Evolutionary conservation across 768 basidiomycete species (phyloP), one percentile per base, ranked within the genome.

Genomic region (Hygrophorus pudorinus): DNA sequence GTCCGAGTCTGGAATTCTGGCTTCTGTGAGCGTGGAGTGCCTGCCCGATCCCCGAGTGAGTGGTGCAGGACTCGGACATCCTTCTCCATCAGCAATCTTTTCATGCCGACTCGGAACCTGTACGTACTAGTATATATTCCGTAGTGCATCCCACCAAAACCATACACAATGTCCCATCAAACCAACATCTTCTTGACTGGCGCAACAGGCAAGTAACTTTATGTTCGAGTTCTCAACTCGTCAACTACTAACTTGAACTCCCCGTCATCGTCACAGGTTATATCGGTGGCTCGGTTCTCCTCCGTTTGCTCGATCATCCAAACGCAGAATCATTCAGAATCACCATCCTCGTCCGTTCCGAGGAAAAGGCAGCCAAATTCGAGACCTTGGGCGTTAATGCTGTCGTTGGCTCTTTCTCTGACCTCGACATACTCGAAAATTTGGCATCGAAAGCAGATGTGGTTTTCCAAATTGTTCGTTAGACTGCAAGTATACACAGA

Each of bases 231-330:
- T 11, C 20, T 20, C 40, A 10, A 2, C 3, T 14, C 28, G 38
- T 49, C 27, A n/a, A n/a, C n/a, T n/a, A n/a, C n/a, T n/a, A n/a
- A n/a, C n/a, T n/a, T n/a, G n/a, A n/a, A n/a, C n/a, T n/a, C n/a
- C n/a, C n/a, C n/a, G n/a, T n/a, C n/a, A n/a, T 41, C 29, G 14
- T 10, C 35, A 37, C 27, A 73, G 76, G 76, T 6, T 79, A 78
- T 54, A 72, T 78, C 33, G 75, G 76, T 1, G 78, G 75, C 17
- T 65, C 71, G 1, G 73, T 76, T 18, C 62, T 79, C 3, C 47
- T 62, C 1, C 66, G 62, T 30, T 59, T 79, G 10, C 61, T 78
- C 41, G 54, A 58, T 24, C 71, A 75, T 48, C 63, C 67, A 10
- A 60, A 60, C 18, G 52, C 65, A 2, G n/a, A n/a, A n/a, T n/a